Conservation (phyloP, 2,329 filamentous ascomycete genomes). For the Xylariaceae sp. region DNA sequence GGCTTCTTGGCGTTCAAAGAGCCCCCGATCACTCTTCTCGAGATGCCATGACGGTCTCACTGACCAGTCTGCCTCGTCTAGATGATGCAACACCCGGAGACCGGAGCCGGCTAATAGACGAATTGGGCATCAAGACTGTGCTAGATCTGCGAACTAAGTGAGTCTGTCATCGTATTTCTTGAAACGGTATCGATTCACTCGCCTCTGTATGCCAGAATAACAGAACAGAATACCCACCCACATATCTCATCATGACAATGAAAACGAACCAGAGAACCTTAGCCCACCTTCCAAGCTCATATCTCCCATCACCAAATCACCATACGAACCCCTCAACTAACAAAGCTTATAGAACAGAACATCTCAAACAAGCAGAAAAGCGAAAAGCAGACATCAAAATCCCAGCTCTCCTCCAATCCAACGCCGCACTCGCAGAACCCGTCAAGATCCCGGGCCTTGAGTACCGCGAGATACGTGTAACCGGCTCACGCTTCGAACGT, state of each 20-base stretch:
- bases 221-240: no score
- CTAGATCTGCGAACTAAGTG: constrained; percentile 78
- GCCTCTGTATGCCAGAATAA: no score
- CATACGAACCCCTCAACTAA: constrained; percentile 1
- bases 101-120: constrained; percentile 52
- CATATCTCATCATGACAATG: no score
- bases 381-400: constrained; percentile 44
- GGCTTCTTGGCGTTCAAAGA: no score
- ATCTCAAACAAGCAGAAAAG: constrained; percentile 63
- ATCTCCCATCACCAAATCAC: no score
- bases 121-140: constrained; percentile 65
- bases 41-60: neutral
- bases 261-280: no score
- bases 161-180: constrained; percentile 8
- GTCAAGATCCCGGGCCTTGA: constrained; percentile 59
- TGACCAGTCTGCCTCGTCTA: constrained; percentile 19
- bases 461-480: constrained; percentile 69
- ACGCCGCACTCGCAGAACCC: constrained; percentile 49
- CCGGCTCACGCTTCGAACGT: constrained; percentile 66
- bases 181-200: no score
- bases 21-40: neutral
- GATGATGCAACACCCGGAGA: constrained; percentile 71
- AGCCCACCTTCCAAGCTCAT: no score
- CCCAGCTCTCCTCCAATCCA: constrained; percentile 44
- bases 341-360: constrained; percentile 58